Base-by-base conservation (phyloP, 139 green algal genomes). In the Pleodorina starrii region DNA sequence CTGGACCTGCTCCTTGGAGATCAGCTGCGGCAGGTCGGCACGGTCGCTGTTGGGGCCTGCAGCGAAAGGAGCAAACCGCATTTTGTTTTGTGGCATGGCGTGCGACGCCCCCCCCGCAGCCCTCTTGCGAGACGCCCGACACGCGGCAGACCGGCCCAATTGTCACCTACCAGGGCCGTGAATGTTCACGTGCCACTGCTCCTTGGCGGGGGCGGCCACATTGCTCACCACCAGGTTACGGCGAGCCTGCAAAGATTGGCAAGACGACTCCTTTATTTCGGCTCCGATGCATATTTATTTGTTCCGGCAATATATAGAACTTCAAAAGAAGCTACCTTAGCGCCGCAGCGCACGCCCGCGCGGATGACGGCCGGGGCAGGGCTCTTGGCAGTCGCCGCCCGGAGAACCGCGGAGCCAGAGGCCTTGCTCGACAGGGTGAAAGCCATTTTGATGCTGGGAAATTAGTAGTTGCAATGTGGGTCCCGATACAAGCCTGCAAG, bases 1-100 rank as follows among this genome's bases (percentile, higher is more conserved):
- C n/a, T 89, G 83, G 10, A 97, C 93, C 21, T 94, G 66, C 90
- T 97, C 95, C 44, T 93, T 90, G 83, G 86, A 93, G 76, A 97
- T 96, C 42, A 97, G 88, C 69, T 68, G 38, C 0, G 93, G 93
- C 77, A 95, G 93, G 74, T 63, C 87, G 32, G 50, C 32, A 38
- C 88, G 86, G 36, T 86, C 51, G 36, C 78, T 88, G 21, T 88
- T 69, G 19, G 69, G 40, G 85, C 79, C 91, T 90, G 77, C 54
- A 27, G 74, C 12, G 35, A 19, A 48, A 36, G 25, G 19, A 7
- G 74, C 23, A 54, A 57, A n/a, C n/a, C n/a, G n/a, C n/a, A n/a
- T n/a, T n/a, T n/a, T n/a, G n/a, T n/a, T n/a, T n/a, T n/a, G n/a
- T 43, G 19, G 69, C 69, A 77, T 48, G 10, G 36, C 69, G 69